A percentile compares a stretch with the other conserved stretches of the same genome.
Conservation (phyloP, 164 flowering plant species). For the Vitis cinerea region DNA sequence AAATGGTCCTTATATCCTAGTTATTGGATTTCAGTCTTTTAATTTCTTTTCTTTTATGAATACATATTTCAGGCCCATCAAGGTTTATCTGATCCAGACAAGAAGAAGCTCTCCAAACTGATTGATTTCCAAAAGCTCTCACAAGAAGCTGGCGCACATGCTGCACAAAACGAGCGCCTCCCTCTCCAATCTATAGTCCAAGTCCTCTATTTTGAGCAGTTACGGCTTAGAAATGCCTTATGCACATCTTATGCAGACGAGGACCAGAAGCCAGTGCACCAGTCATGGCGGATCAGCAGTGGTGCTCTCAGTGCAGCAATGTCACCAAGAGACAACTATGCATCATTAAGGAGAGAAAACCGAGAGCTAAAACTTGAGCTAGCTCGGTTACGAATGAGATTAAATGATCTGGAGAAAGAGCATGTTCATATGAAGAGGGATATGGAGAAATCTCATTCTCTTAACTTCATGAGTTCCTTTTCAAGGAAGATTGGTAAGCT, state of each 20-base stretch:
- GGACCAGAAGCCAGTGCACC: constrained; percentile 64
- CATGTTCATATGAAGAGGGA: constrained; percentile 89
- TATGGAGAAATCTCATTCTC: constrained; percentile 69
- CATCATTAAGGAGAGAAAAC: constrained; percentile 90
- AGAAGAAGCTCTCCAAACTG: constrained; percentile 71
- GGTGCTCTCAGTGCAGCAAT: constrained; percentile 91
- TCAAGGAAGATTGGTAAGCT: constrained; percentile 72
- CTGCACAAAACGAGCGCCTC: constrained; percentile 96
- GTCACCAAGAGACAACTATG: constrained; percentile 94
- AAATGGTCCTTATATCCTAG: too few species aligned
- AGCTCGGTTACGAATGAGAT: constrained; percentile 81
- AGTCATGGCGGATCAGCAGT: constrained; percentile 83
- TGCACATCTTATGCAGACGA: constrained; percentile 57
- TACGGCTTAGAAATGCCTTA: constrained; percentile 79
- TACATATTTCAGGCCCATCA: constrained; percentile 77
- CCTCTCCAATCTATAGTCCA: constrained; percentile 90
- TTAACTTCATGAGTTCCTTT: constrained; percentile 70
- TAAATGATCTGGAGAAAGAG: constrained; percentile 89
- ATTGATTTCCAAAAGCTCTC: constrained; percentile 95
- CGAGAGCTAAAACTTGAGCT: constrained; percentile 92
- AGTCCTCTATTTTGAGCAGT: constrained; percentile 90
- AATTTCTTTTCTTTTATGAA: not conserved
- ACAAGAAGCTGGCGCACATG: constrained; percentile 93
- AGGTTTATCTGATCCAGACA: constrained; percentile 67
- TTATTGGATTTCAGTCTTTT: too few species aligned